phyloP scores from a whole-genome alignment of 805 yeast genomes.

The Candida krabiensis region DNA sequence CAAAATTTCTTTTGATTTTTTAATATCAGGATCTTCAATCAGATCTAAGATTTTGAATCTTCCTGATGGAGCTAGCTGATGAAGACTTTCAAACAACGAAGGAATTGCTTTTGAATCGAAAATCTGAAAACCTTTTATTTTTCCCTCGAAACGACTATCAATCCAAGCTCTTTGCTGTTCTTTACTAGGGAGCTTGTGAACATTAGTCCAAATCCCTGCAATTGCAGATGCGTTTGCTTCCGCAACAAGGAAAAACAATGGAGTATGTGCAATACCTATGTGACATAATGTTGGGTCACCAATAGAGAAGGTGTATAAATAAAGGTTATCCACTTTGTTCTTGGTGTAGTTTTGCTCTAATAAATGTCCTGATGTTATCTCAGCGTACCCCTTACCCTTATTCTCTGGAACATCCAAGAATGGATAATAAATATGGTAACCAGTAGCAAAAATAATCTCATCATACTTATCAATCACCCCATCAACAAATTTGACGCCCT shows the following conservation, averaged over 20 bases:
- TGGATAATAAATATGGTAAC: constrained; percentile 49
- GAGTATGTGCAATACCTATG: constrained; percentile 42
- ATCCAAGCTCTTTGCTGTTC: not conserved
- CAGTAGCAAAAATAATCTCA: constrained; percentile 48
- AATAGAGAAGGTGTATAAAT: constrained; percentile 37
- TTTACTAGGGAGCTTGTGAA: not conserved
- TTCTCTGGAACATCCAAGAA: constrained; percentile 25
- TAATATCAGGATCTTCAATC: not conserved
- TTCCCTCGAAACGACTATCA: not conserved
- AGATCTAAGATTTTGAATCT: not conserved
- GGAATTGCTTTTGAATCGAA: not conserved
- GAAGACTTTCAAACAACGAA: not conserved
- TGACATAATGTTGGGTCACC: constrained; percentile 44
- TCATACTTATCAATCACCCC: constrained; percentile 38
- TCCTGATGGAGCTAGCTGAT: not conserved
- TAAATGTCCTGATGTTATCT: constrained; percentile 3
- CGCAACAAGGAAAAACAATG: constrained; percentile 47
- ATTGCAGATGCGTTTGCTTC: constrained; percentile 55
- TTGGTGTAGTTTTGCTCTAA: constrained; percentile 1
- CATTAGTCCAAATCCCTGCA: constrained; percentile 51
- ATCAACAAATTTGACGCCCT: constrained; percentile 31
- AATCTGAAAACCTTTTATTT: not conserved
- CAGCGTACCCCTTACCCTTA: constrained; percentile 6
- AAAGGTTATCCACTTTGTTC: constrained; percentile 18
- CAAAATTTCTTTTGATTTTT: not conserved